A percentile compares a stretch with the other conserved stretches of the same genome.
Conservation (phyloP, 768 basidiomycete species). For the Lentinula lateritia region DNA sequence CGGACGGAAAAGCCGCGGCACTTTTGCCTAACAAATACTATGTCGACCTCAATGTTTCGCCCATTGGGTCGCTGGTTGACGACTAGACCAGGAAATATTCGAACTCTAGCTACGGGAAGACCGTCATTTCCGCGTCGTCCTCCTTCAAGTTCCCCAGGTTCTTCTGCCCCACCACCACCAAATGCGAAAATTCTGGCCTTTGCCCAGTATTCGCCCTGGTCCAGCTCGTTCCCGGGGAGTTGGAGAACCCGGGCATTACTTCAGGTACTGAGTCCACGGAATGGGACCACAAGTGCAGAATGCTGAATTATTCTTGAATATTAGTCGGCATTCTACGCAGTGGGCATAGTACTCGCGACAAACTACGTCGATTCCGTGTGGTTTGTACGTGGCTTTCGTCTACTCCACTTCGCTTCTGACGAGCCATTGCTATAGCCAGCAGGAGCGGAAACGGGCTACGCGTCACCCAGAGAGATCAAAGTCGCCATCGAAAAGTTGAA, state of each 20-base stretch:
- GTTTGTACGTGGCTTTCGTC: conserved; percentile 17
- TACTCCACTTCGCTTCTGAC: background rate
- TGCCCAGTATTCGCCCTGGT: conserved; percentile 37
- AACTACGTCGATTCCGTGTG: conserved; percentile 21
- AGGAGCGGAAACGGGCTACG: conserved; percentile 28
- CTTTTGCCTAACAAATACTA: background rate
- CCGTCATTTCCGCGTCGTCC: background rate
- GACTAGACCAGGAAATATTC: background rate
- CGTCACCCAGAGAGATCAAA: conserved; percentile 38
- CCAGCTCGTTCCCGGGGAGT: conserved; percentile 29
- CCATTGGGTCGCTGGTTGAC: background rate
- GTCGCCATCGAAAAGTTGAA: conserved; percentile 51
- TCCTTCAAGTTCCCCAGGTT: background rate
- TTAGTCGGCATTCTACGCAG: conserved; percentile 26
- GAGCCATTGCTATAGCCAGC: conserved; percentile 1
- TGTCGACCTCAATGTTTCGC: background rate
- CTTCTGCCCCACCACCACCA: background rate
- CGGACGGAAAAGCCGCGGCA: background rate
- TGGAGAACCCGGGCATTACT: conserved; percentile 24
- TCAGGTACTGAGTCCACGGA: conserved; percentile 13
- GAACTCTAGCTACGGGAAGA: background rate
- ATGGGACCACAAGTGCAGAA: background rate
- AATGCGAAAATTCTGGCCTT: conserved; percentile 15
- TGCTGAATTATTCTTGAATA: background rate
- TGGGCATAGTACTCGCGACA: conserved; percentile 25